A percentile compares a stretch with the other conserved stretches of the same genome.
These are phyloP conservation scores for Stachybotrys elegans DNA, from an alignment of 2,329 filamentous ascomycete genomes.

Conservation along the genomic window DNA sequence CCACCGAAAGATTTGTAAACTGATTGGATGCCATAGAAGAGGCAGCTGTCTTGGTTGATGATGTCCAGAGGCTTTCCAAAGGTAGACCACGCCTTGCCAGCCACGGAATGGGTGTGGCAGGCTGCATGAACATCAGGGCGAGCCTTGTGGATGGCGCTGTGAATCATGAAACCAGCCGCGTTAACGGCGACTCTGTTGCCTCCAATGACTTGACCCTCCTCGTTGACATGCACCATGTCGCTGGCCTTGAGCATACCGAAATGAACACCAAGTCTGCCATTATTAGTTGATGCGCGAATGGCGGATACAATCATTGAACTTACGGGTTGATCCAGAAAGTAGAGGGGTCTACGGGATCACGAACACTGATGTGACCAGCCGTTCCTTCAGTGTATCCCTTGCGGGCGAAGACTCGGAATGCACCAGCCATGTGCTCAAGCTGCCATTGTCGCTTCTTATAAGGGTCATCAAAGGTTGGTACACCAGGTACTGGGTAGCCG, in stretches of 20 bases:
- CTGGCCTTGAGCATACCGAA: slow-evolving; percentile 56
- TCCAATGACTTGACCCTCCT: slow-evolving; percentile 53
- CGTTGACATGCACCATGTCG: slow-evolving; percentile 59
- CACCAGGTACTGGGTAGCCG: slow-evolving; percentile 36
- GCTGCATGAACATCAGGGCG: slow-evolving; percentile 55
- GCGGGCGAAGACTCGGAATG: slow-evolving; percentile 43
- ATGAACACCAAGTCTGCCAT: slow-evolving; percentile 44
- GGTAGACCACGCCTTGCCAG: slow-evolving; percentile 56
- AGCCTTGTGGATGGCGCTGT: slow-evolving; percentile 55
- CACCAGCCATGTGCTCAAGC: slow-evolving; percentile 36
- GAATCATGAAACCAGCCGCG: slow-evolving; percentile 58
- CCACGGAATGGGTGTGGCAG: slow-evolving; percentile 55
- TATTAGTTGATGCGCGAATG: not conserved
- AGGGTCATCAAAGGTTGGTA: slow-evolving; percentile 50
- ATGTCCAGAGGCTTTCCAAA: slow-evolving; percentile 56
- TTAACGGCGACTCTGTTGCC: slow-evolving; percentile 54
- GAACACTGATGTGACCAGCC: slow-evolving; percentile 58
- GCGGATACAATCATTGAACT: slow-evolving; percentile 4
- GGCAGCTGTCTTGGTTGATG: slow-evolving; percentile 54
- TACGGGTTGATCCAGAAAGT: slow-evolving; percentile 63
- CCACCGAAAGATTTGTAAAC: slow-evolving; percentile 59
- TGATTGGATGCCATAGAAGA: slow-evolving; percentile 52
- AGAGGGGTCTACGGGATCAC: slow-evolving; percentile 54
- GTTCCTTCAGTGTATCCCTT: slow-evolving; percentile 55
- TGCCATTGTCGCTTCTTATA: slow-evolving; percentile 30